Evolutionary conservation across 2,329 filamentous ascomycete species (phyloP).

Genomic region (Didymella glomerata): DNA sequence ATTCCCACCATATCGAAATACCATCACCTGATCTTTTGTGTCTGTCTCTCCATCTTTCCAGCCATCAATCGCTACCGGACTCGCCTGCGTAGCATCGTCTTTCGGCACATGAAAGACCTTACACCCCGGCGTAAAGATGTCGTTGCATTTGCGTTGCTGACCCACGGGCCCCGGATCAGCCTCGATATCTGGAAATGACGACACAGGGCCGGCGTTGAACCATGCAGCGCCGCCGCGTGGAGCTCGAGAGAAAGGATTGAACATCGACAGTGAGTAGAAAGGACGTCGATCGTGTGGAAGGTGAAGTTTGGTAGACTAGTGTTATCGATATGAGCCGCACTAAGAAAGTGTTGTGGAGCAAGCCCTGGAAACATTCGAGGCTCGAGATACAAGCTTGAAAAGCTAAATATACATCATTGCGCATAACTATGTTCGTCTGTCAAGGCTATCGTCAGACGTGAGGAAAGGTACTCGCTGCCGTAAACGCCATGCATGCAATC

Average conservation of each 20-base stretch:
- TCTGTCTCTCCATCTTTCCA: constrained; percentile 35
- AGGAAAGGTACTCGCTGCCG: constrained; percentile 3
- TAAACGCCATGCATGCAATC: constrained; percentile 18
- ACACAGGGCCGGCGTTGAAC: constrained; percentile 34
- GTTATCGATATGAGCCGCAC: constrained; percentile 18
- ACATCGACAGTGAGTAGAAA: constrained; percentile 1
- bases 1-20: constrained; percentile 70
- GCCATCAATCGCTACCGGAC: constrained; percentile 35
- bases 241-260: constrained; percentile 33
- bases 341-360: not conserved
- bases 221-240: constrained; percentile 33
- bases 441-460: not conserved
- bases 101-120: constrained; percentile 38
- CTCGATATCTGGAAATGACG: constrained; percentile 32
- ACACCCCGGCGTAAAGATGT: constrained; percentile 29
- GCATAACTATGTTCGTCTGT: constrained; percentile 11
- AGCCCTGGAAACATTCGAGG: not conserved
- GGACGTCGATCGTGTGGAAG: not conserved
- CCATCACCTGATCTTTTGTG: constrained; percentile 66
- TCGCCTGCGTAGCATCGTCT: constrained; percentile 31
- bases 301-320: constrained; percentile 2
- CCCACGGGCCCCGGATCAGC: constrained; percentile 22
- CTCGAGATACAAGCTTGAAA: not conserved
- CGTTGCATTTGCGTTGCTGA: constrained; percentile 30
- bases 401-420: constrained; percentile 5